Conservation (phyloP, 306 rosid species). For the Vigna angularis region DNA sequence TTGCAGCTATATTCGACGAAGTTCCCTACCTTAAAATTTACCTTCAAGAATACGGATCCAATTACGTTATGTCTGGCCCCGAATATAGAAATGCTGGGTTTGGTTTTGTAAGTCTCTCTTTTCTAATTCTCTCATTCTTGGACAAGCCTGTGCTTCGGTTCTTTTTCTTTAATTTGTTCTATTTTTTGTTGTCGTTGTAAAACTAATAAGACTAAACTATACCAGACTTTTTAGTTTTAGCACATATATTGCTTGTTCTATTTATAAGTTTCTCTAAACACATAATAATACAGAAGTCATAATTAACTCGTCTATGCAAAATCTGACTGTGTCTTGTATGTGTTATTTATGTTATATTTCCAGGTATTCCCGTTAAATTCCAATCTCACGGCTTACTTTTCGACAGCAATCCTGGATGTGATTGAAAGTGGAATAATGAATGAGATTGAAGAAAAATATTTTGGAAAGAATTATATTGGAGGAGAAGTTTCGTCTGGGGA, state of each 20-base stretch:
- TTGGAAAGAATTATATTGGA: constrained; percentile 15
- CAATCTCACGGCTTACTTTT: constrained; percentile 39
- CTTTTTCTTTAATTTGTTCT: background rate
- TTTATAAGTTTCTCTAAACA: too few relatives aligned
- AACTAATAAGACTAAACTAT: too few relatives aligned
- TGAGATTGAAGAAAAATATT: constrained; percentile 37
- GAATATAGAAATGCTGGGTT: constrained; percentile 42
- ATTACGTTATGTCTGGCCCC: constrained; percentile 43
- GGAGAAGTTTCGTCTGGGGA: background rate
- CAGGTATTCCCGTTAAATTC: constrained; percentile 45
- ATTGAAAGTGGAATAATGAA: constrained; percentile 32
- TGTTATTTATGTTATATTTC: background rate
- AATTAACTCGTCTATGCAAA: too few relatives aligned
- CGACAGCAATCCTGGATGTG: constrained; percentile 47
- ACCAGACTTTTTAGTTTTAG: too few relatives aligned
- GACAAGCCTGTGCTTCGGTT: background rate
- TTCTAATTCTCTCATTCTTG: background rate
- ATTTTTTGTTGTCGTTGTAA: background rate
- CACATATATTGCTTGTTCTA: too few relatives aligned
- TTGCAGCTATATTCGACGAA: constrained; percentile 43
- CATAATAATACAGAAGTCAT: too few relatives aligned
- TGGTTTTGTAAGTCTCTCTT: constrained; percentile 45
- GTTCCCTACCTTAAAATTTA: constrained; percentile 35
- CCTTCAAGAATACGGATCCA: constrained; percentile 29
- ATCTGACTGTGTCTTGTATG: background rate